Evolutionary conservation across 768 basidiomycete genomes (phyloP).

Genomic region (Porphyrellus cyaneotinctus): DNA sequence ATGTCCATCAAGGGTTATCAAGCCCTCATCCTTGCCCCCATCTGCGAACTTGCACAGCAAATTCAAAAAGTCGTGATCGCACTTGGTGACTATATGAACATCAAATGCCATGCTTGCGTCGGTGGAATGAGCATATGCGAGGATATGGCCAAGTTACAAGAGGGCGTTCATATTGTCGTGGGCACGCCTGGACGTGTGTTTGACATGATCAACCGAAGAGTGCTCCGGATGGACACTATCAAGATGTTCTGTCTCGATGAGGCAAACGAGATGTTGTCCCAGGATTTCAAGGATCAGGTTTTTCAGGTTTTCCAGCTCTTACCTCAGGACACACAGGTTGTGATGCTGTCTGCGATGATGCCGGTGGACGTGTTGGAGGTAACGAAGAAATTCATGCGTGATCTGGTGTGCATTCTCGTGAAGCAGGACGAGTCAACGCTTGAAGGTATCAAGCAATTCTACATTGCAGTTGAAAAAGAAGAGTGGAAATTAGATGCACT

Average conservation of each 20-base stretch:
- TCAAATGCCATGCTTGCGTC: conserved; percentile 95
- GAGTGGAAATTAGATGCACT: conserved; percentile 99
- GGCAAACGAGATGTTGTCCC: conserved; percentile 98
- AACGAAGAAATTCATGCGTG: conserved; percentile 99
- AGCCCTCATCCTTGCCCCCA: conserved; percentile 97
- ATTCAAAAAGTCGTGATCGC: conserved; percentile 97
- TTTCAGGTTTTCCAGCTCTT: conserved; percentile 98
- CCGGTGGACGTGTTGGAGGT: conserved; percentile 96
- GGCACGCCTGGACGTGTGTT: conserved; percentile 95
- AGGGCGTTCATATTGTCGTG: conserved; percentile 85
- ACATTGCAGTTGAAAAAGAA: conserved; percentile 99
- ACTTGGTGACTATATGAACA: conserved; percentile 91
- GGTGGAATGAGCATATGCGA: conserved; percentile 97
- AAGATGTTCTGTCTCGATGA: conserved; percentile 94
- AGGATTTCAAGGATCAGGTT: conserved; percentile 98
- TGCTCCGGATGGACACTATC: conserved; percentile 81
- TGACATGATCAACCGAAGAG: conserved; percentile 96
- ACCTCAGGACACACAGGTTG: conserved; percentile 94
- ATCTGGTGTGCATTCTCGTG: conserved; percentile 94
- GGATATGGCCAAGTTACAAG: conserved; percentile 95
- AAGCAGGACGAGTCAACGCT: conserved; percentile 98
- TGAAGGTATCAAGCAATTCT: conserved; percentile 99
- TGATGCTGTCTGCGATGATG: conserved; percentile 96
- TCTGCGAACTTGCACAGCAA: conserved; percentile 95
- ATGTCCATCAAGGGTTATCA: conserved; percentile 85